phyloP scores from a whole-genome alignment of 225 moss, liverwort and hornwort genomes.

The Pseudoscleropodium purum region DNA sequence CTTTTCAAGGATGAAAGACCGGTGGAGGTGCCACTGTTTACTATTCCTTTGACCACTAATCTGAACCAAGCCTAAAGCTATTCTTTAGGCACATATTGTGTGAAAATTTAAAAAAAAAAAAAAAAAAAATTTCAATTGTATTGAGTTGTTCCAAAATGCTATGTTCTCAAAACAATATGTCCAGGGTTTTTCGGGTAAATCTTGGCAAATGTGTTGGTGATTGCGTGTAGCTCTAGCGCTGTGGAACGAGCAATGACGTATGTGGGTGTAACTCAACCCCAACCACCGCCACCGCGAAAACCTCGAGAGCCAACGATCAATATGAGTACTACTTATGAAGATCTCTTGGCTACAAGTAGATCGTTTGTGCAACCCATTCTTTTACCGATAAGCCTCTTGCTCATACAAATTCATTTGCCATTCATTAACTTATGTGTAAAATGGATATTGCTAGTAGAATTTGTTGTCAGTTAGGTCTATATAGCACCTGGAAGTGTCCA shows the following conservation, averaged over 20 bases:
- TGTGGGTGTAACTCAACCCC: constrained; percentile 22
- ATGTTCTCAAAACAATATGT: too few species aligned
- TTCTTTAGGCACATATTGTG: too few species aligned
- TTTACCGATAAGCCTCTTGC: constrained; percentile 8
- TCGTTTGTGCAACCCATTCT: constrained; percentile 36
- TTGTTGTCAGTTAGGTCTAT: background rate
- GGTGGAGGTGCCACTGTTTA: fast-evolving
- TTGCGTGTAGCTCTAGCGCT: constrained; percentile 24
- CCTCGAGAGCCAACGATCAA: constrained; percentile 38
- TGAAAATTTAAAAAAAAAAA: too few species aligned
- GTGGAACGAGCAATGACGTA: constrained; percentile 47
- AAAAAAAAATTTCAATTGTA: too few species aligned
- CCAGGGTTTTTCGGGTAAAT: too few species aligned
- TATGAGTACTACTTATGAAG: constrained; percentile 45
- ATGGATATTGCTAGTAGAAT: background rate
- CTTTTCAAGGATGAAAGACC: too few species aligned
- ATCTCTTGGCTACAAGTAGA: constrained; percentile 30
- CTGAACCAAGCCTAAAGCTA: too few species aligned
- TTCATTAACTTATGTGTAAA: background rate
- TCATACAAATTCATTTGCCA: background rate
- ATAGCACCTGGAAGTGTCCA: background rate
- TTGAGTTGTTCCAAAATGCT: too few species aligned
- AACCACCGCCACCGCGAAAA: constrained; percentile 32
- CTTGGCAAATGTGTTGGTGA: background rate
- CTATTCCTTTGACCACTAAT: fast-evolving